Conservation (phyloP, 352 stramenopile species). For the Plasmopara viticola region DNA sequence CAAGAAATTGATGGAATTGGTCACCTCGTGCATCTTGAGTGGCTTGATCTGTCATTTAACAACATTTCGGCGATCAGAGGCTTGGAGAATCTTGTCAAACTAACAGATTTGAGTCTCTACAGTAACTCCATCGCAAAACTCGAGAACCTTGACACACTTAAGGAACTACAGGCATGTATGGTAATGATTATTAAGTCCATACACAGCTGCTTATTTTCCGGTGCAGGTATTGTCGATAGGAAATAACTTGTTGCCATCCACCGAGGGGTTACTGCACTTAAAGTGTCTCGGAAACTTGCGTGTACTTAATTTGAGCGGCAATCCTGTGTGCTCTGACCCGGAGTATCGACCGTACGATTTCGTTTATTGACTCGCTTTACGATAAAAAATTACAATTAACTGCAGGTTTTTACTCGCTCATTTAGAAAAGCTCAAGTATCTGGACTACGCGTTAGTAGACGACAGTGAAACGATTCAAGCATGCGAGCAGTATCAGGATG, state of each 20-base stretch:
- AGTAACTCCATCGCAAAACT: conserved; percentile 92
- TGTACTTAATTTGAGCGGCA: conserved; percentile 89
- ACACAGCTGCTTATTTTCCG: neutral
- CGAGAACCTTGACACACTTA: conserved; percentile 87
- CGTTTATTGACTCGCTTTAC: neutral
- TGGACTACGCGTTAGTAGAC: conserved; percentile 91
- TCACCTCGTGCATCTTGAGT: conserved; percentile 84
- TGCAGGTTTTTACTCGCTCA: conserved; percentile 85
- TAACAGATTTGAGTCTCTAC: conserved; percentile 91
- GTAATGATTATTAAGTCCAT: neutral
- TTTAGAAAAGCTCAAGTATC: conserved; percentile 89
- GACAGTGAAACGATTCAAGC: conserved; percentile 65
- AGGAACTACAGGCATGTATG: conserved; percentile 60
- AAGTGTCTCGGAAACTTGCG: conserved; percentile 84
- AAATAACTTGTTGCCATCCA: conserved; percentile 85
- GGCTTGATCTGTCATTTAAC: conserved; percentile 94
- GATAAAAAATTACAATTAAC: neutral
- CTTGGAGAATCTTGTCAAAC: conserved; percentile 83
- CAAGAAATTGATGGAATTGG: conserved; percentile 84
- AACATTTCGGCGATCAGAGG: conserved; percentile 89
- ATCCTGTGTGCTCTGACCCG: conserved; percentile 87
- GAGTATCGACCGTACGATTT: conserved; percentile 83
- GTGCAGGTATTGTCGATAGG: conserved; percentile 83
- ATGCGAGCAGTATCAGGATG: conserved; percentile 88
- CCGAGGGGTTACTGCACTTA: conserved; percentile 67